Evolutionary conservation across 2,329 filamentous ascomycete genomes (phyloP).

Genomic region (Colletotrichum siamense): DNA sequence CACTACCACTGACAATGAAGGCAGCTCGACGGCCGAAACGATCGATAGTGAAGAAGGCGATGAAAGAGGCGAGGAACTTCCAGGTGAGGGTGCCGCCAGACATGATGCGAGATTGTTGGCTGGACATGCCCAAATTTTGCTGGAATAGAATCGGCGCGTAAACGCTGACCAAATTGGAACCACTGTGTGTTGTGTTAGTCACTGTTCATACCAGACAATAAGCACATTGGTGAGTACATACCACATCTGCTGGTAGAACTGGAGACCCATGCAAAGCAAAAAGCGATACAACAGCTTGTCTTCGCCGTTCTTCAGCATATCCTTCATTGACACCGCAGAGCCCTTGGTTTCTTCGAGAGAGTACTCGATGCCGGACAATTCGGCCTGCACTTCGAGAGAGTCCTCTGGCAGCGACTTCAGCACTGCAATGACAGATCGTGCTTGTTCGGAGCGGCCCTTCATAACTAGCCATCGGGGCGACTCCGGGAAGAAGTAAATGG

Average conservation of each 20-base stretch:
- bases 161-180: conserved; percentile 53
- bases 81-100: conserved; percentile 57
- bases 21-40: conserved; percentile 53
- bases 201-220: neutral
- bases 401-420: conserved; percentile 43
- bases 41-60: conserved; percentile 56
- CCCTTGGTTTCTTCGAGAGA: conserved; percentile 48
- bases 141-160: conserved; percentile 48
- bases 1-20: conserved; percentile 56
- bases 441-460: conserved; percentile 37
- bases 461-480: conserved; percentile 41
- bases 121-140: conserved; percentile 42
- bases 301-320: conserved; percentile 53
- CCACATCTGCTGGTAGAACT: conserved; percentile 33
- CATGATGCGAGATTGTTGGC: conserved; percentile 43
- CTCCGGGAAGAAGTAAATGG: conserved; percentile 40
- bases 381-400: conserved; percentile 40
- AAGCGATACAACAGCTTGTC: conserved; percentile 55
- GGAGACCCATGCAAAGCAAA: conserved; percentile 33
- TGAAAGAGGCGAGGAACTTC: conserved; percentile 58
- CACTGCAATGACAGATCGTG: conserved; percentile 36
- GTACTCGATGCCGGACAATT: conserved; percentile 52
- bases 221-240: neutral
- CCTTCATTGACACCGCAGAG: conserved; percentile 38
- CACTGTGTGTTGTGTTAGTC: conserved; percentile 29